Evolutionary conservation across 2,329 filamentous ascomycete genomes (phyloP).

Genomic region (Thielaviopsis populi): DNA sequence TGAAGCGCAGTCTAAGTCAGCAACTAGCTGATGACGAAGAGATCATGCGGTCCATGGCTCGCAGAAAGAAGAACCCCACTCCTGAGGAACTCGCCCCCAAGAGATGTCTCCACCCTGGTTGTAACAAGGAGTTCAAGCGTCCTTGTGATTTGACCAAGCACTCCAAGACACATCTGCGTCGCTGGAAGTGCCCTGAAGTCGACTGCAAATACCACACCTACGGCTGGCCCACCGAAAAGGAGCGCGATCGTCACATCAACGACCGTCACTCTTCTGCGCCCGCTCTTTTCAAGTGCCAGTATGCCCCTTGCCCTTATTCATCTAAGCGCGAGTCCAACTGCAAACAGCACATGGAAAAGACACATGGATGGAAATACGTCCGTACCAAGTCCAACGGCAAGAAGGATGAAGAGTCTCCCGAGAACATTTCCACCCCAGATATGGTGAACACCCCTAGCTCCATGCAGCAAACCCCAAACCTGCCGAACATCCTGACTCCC

Average conservation of each 20-base stretch:
- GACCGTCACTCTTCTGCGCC: slow-evolving; percentile 82
- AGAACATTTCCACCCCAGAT: neutral
- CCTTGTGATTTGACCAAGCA: slow-evolving; percentile 98
- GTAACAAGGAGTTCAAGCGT: slow-evolving; percentile 85
- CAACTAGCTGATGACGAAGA: slow-evolving; percentile 65
- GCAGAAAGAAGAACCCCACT: slow-evolving; percentile 82
- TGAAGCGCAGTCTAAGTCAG: slow-evolving; percentile 54
- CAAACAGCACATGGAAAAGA: slow-evolving; percentile 98
- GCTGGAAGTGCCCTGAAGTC: slow-evolving; percentile 75
- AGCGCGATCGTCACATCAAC: slow-evolving; percentile 88
- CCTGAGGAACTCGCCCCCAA: slow-evolving; percentile 70
- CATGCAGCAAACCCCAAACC: slow-evolving; percentile 40
- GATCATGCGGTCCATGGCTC: slow-evolving; percentile 83
- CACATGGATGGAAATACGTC: slow-evolving; percentile 78
- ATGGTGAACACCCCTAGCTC: slow-evolving; percentile 31
- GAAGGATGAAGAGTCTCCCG: slow-evolving; percentile 24
- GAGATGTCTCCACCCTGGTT: slow-evolving; percentile 58
- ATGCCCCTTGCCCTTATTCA: slow-evolving; percentile 73
- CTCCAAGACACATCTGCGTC: slow-evolving; percentile 91
- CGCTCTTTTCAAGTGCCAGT: slow-evolving; percentile 69
- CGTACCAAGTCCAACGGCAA: slow-evolving; percentile 86
- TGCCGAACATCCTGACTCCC: slow-evolving; percentile 48
- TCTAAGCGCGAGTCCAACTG: slow-evolving; percentile 94
- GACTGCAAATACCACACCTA: slow-evolving; percentile 81
- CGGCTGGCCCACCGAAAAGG: slow-evolving; percentile 96